phyloP scores from a whole-genome alignment of 2,329 filamentous ascomycete species.

The Fusarium veterinarium region DNA sequence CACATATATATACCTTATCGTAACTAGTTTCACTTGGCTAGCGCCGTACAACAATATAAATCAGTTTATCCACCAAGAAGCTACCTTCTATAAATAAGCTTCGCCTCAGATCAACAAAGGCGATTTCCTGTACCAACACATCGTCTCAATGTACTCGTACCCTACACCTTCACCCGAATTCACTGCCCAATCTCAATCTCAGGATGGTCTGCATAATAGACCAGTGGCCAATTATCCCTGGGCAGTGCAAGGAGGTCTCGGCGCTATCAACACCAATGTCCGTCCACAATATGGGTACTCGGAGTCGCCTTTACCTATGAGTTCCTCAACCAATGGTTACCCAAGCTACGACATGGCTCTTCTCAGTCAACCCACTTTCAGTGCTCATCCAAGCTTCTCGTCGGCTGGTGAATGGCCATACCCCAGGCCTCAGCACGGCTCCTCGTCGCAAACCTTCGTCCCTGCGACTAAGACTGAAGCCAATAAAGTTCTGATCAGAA shows the following conservation, averaged over 20 bases:
- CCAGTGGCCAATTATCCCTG: conserved; percentile 11
- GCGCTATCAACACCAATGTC: conserved; percentile 12
- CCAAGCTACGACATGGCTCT: background rate
- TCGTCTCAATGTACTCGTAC: conserved; percentile 19
- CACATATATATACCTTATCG: background rate
- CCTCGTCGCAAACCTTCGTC: background rate
- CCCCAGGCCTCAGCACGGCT: background rate
- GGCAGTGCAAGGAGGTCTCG: conserved; percentile 12
- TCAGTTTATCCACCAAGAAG: background rate
- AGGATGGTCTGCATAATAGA: background rate
- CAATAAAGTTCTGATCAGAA: conserved; percentile 1
- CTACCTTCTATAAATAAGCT: conserved; percentile 1
- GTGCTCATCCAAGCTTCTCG: background rate
- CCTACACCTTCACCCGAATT: conserved; percentile 7
- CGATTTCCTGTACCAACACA: conserved; percentile 5
- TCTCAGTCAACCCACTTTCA: background rate
- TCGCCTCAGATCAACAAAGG: conserved; percentile 16
- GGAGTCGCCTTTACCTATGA: conserved; percentile 7
- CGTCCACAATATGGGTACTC: conserved; percentile 11
- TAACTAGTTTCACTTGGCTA: background rate
- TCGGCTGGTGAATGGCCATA: background rate
- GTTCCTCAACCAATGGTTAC: conserved; percentile 4
- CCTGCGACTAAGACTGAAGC: background rate
- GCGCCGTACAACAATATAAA: conserved; percentile 1
- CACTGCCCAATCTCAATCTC: conserved; percentile 9